phyloP scores from a whole-genome alignment of 768 basidiomycete species.

The Phlebiopsis flavidoalba region DNA sequence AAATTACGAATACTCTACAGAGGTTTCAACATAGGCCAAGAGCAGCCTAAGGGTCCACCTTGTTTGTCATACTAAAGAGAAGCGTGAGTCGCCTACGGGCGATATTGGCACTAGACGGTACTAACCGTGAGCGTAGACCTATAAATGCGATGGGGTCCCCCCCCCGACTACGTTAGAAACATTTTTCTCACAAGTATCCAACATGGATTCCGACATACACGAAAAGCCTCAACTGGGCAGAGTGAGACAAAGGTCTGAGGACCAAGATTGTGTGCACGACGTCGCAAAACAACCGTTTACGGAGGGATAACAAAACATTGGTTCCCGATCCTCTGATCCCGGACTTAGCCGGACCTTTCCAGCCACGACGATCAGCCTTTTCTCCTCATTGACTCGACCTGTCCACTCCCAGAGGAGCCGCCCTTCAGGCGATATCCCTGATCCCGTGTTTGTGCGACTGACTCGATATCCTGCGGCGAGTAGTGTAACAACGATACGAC shows the following conservation, averaged over 20 bases:
- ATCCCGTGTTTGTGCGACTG: neutral
- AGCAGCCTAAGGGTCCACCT: neutral
- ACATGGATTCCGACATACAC: neutral
- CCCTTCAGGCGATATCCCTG: neutral
- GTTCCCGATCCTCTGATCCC: neutral
- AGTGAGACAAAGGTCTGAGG: neutral
- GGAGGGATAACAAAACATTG: neutral
- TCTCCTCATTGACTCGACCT: neutral
- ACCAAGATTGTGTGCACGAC: neutral
- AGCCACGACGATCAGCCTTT: neutral
- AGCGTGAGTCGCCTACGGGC: neutral
- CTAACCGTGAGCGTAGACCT: neutral
- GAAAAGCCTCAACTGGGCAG: neutral
- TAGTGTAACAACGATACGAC: too few species aligned
- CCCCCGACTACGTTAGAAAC: neutral
- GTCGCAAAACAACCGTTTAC: neutral
- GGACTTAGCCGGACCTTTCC: neutral
- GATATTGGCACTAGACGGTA: neutral
- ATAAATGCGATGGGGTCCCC: neutral
- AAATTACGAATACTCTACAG: neutral
- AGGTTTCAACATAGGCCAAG: neutral
- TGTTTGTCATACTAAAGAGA: neutral
- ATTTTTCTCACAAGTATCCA: neutral
- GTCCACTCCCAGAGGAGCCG: neutral
- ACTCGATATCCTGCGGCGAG: neutral